These are phyloP conservation scores for Mycena citricolor DNA, from an alignment of 1,284 basidiomycete genomes.

Conservation along the genomic window DNA sequence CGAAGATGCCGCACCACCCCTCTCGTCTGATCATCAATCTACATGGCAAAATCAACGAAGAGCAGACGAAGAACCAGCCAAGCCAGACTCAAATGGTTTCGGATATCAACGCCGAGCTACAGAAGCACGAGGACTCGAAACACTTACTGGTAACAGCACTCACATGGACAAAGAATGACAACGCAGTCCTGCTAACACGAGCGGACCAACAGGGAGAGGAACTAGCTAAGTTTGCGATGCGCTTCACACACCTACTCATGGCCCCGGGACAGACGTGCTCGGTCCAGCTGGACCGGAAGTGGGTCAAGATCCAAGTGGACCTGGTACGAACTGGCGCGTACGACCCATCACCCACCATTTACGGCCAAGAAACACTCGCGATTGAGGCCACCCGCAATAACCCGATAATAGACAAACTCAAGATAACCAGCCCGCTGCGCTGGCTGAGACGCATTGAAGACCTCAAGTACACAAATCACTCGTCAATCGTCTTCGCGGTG, in stretches of 20 bases:
- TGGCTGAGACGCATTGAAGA: conserved; percentile 16
- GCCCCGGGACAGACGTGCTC: not conserved
- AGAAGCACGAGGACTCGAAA: not conserved
- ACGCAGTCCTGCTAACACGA: conserved; percentile 25
- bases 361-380: conserved; percentile 16
- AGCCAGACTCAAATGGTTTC: conserved; percentile 15
- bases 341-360: conserved; percentile 5
- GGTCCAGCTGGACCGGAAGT: conserved; percentile 24
- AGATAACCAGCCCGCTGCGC: not conserved
- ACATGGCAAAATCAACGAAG: no score
- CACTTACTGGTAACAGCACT: not conserved
- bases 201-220: conserved; percentile 26
- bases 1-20: conserved; percentile 23
- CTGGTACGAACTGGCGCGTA: conserved; percentile 22
- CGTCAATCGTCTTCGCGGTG: conserved; percentile 27
- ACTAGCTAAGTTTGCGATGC: conserved; percentile 13
- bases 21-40: conserved; percentile 21
- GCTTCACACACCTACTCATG: conserved; percentile 19
- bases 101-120: conserved; percentile 18
- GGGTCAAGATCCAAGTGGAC: conserved; percentile 29
- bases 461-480: conserved; percentile 11
- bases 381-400: conserved; percentile 21
- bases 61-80: conserved; percentile 8
- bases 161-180: conserved; percentile 25
- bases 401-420: conserved; percentile 15